Base-by-base conservation (phyloP, 164 flowering plant species). In the Kingdonia uniflora region DNA sequence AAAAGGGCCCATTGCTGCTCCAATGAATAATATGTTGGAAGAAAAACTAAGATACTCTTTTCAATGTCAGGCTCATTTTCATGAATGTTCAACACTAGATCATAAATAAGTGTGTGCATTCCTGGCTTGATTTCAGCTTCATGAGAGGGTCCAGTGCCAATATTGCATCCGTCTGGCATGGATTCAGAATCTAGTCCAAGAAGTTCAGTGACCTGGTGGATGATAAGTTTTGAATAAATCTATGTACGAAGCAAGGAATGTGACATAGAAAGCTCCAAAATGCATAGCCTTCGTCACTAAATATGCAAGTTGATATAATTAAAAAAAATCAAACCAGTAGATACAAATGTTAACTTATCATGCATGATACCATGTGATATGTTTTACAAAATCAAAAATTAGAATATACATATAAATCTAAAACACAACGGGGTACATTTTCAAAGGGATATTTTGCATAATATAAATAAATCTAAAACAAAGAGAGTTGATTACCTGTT, bases 41-140 rank as follows among this genome's bases (percentile, higher is more conserved):
- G 95, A 61, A 94, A 94, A 70, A 94, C 69, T 71, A 94, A 70
- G 56, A 89, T 89, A 75, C 97, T 80, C 74, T 88, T 94, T 58
- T 79, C 83, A 41, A 94, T 80, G 60, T 89, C 95, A 40, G 80
- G 78, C 67, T 94, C 97, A 65, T 71, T 84, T 47, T 74, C 67
- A 65, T 94, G 92, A 24, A 94, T 86, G 68, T 80, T 77, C 67
- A 94, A 39, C 35, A 94, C 78, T 52, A 94, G 62, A 52, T 84
- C 77, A 73, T 79, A 84, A 64, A 94, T 89, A 61, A 86, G 81
- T 52, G 57, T 72, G 72, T 86, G 95, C 64, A 76, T 65, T 61
- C 77, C 84, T 60, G 72, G 73, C 58, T 80, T 82, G 51, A 89
- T 69, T 52, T 69, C 77, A 66, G 89, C 84, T 58, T 56, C 49